Evolutionary conservation across 805 yeast genomes (phyloP).

Genomic region (Metschnikowia santaceciliae): DNA sequence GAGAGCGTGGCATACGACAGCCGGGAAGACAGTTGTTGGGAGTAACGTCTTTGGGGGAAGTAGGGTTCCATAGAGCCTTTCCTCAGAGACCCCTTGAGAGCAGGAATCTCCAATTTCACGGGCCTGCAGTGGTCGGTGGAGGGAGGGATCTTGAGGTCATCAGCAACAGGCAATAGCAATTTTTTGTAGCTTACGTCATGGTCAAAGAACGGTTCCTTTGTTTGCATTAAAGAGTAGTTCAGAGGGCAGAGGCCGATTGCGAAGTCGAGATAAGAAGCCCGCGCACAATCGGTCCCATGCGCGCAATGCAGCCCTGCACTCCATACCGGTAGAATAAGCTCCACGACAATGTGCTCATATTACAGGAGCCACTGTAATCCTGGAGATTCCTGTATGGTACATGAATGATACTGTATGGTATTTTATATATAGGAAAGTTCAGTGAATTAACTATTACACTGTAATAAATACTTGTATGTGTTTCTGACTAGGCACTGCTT

Average conservation of each 20-base stretch:
- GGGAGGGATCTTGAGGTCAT: constrained; percentile 10
- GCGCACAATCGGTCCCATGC: background rate
- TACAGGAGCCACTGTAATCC: too few species aligned
- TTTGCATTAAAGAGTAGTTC: constrained; percentile 11
- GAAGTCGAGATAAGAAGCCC: constrained; percentile 3
- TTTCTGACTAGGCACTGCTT: too few species aligned
- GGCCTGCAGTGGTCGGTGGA: constrained; percentile 10
- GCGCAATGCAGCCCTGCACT: background rate
- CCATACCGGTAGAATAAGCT: background rate
- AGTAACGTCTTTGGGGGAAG: constrained; percentile 7
- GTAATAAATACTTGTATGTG: too few species aligned
- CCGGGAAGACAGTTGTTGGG: constrained; percentile 7
- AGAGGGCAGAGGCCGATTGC: background rate
- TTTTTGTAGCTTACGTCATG: constrained; percentile 12
- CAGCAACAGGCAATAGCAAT: constrained; percentile 3
- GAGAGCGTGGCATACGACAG: constrained; percentile 16
- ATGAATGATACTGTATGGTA: too few species aligned
- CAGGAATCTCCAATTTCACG: constrained; percentile 6
- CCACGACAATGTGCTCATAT: too few species aligned
- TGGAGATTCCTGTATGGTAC: too few species aligned
- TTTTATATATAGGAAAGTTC: too few species aligned
- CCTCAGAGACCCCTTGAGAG: constrained; percentile 9
- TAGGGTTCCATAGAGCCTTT: constrained; percentile 18
- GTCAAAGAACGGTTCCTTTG: constrained; percentile 15
- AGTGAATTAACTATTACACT: too few species aligned